Conservation (phyloP, 1,284 basidiomycete species). For the Hemileia vastatrix region DNA sequence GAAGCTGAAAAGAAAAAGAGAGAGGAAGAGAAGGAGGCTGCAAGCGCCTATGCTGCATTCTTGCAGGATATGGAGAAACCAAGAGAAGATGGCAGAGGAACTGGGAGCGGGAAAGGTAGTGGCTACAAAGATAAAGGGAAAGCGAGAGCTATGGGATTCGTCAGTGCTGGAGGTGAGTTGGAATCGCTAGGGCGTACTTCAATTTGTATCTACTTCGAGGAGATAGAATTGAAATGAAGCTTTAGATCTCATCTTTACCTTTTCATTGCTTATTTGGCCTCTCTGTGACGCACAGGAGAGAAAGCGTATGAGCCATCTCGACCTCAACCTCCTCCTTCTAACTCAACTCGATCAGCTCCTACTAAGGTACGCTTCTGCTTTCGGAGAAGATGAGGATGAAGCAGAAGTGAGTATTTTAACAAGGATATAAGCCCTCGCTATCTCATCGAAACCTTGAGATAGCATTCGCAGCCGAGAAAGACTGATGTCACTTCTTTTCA, state of each 20-base stretch:
- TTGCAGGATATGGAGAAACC: constrained; percentile 31
- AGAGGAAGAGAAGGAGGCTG: constrained; percentile 32
- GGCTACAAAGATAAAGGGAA: background rate
- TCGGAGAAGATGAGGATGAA: no score
- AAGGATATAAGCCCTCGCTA: no score
- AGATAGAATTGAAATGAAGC: background rate
- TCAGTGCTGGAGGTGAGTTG: constrained; percentile 29
- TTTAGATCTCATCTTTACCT: background rate
- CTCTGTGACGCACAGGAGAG: no score
- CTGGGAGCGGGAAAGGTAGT: background rate
- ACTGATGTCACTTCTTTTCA: no score
- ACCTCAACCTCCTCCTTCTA: no score
- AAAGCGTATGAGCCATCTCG: no score
- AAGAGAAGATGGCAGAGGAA: background rate
- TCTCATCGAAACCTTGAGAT: no score
- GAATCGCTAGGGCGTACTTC: background rate
- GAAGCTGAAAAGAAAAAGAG: constrained; percentile 32
- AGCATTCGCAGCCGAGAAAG: no score
- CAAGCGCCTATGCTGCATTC: constrained; percentile 33
- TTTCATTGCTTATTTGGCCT: background rate
- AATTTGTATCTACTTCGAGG: background rate
- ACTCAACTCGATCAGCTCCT: no score
- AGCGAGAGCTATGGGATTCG: constrained; percentile 25
- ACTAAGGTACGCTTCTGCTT: no score
- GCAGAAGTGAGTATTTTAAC: no score